phyloP scores from a whole-genome alignment of 139 green algal genomes.

The Chlorella sp. region DNA sequence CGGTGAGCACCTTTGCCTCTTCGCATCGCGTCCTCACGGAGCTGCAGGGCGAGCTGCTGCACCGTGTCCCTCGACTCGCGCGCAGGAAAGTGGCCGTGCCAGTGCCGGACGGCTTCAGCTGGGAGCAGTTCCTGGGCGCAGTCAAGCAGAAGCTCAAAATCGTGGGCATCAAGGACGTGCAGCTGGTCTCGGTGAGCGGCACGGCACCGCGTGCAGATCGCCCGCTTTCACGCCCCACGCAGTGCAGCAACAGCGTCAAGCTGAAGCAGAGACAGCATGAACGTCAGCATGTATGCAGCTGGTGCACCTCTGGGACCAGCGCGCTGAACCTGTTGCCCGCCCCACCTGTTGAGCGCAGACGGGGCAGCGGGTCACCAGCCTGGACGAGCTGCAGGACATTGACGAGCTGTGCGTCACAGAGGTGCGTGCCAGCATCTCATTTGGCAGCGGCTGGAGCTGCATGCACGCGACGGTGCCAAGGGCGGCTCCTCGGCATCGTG shows the following conservation, averaged over 20 bases:
- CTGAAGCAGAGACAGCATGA: too few species aligned
- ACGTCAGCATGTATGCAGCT: too few species aligned
- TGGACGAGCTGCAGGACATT: constrained; percentile 83
- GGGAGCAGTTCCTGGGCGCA: constrained; percentile 61
- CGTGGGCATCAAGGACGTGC: constrained; percentile 53
- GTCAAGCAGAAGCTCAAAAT: constrained; percentile 70
- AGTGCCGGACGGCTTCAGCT: constrained; percentile 63
- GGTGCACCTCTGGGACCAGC: too few species aligned
- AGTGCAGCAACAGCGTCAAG: too few species aligned
- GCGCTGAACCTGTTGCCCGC: too few species aligned
- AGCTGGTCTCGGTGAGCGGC: constrained; percentile 59
- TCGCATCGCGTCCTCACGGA: too few species aligned
- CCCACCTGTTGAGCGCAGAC: constrained; percentile 35
- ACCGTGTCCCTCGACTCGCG: background rate
- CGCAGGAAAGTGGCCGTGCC: constrained; percentile 78
- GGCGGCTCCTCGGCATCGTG: too few species aligned
- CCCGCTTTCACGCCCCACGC: too few species aligned
- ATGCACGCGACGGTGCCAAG: background rate
- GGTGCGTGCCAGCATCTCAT: constrained; percentile 14
- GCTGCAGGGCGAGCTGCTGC: too few species aligned
- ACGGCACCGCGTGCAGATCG: too few species aligned
- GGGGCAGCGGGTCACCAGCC: constrained; percentile 54
- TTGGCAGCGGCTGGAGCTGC: background rate
- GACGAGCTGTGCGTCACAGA: constrained; percentile 80
- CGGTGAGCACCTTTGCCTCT: too few species aligned